Base-by-base conservation (phyloP, 495 filamentous ascomycete species). In the Penicillium tannophilum region DNA sequence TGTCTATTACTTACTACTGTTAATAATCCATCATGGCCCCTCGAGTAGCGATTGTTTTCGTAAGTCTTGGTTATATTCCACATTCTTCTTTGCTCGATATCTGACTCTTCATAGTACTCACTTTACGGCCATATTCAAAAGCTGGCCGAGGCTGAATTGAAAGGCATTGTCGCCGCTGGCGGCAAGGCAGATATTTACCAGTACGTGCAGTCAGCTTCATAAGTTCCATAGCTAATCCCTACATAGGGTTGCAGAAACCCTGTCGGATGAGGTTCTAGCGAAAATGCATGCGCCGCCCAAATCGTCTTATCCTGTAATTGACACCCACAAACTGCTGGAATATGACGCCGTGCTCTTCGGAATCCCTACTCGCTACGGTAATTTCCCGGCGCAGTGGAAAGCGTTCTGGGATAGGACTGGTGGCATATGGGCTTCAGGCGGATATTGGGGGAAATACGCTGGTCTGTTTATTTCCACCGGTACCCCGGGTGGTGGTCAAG, bases 331-430 rank as follows among this genome's bases (percentile, higher is more conserved):
- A 11, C 85, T 97, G n/a, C 80, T 85, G 60, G 56, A 84, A 55
- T 97, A 94, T 78, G 92, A 98, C 69, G 94, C 81, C 68, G 87
- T 98, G 76, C 87, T 98, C 35, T 84, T 98, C 60, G 95, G 95
- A 64, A 92, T 98, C 74, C 94, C 94, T 28, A 98, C 94, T n/a
- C 88, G 94, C 58, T 98, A 90, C 79, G 94, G 94, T 72, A 98
- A 96, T 86, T 96, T 97, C 83, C 93, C 94, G 39, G 92, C 88
- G 26, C 94, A 98, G 78, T 98, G 89, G 89, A 97, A 93, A 83
- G 71, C 86, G 42, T 95, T 92, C 83, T 92, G 88, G 88, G 90
- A 95, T 80, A 79, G 82, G 72, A 90, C 89, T 26, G 91, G 91
- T 68, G 76, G 81, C 68, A 87, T 89, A 65, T 91, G 89, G 88